Percentiles rank a stretch among this genome's conserved stretches.
Conservation (phyloP, 148 eudicot genomes). For the Spergularia bocconei region DNA sequence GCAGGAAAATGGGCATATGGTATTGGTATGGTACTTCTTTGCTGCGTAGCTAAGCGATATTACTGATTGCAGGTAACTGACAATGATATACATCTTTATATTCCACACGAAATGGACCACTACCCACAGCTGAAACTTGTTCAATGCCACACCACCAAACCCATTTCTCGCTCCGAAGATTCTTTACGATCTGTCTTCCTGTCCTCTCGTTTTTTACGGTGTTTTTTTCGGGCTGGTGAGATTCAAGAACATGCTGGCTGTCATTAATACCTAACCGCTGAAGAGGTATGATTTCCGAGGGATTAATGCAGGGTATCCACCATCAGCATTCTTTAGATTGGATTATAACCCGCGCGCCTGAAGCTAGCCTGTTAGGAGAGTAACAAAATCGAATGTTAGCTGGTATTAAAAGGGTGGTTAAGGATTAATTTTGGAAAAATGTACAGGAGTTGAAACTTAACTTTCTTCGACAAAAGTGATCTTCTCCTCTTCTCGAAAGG, state of each 20-base stretch:
- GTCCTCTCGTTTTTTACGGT: not conserved
- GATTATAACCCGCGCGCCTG: constrained; percentile 91
- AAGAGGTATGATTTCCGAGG: not conserved
- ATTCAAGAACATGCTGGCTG: not conserved
- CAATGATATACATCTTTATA: constrained; percentile 16
- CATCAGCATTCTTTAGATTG: constrained; percentile 50
- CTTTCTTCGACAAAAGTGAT: constrained; percentile 86
- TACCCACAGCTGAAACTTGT: not conserved
- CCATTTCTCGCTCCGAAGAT: not conserved
- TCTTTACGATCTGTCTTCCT: not conserved
- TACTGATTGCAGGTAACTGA: constrained; percentile 10
- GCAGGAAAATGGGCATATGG: constrained; percentile 11
- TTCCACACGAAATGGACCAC: constrained; percentile 24
- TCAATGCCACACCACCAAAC: constrained; percentile 2
- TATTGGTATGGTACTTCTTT: not conserved
- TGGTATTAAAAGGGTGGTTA: constrained; percentile 9
- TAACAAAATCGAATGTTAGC: constrained; percentile 35
- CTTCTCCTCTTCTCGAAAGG: constrained; percentile 52
- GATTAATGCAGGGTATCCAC: not conserved
- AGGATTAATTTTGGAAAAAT: not conserved
- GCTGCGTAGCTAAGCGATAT: not conserved
- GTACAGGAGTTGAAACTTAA: constrained; percentile 44
- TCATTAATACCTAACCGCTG: not conserved
- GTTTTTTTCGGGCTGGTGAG: not conserved
- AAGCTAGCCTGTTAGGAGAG: constrained; percentile 80